Percentiles rank a stretch among this genome's conserved stretches.
Conservation (phyloP, 768 basidiomycete species). For the Russula emetica region DNA sequence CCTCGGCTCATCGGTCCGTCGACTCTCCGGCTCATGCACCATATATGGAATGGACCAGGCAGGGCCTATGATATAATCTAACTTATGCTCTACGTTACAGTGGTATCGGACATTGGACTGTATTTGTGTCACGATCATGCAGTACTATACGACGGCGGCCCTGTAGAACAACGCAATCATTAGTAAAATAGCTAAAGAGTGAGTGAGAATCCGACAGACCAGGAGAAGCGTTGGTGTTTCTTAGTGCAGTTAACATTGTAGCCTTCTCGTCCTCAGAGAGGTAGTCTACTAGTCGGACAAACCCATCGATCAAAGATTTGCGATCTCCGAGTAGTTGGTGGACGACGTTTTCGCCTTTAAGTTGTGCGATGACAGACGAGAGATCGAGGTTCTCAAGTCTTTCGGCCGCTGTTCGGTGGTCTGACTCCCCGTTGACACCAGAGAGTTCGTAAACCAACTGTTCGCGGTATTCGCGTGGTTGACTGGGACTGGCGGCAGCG, state of each 20-base stretch:
- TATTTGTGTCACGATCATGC: constrained; percentile 15
- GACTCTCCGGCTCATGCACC: background rate
- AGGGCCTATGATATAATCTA: constrained; percentile 5
- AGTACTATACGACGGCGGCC: constrained; percentile 40
- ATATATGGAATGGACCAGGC: background rate
- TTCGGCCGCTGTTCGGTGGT: constrained; percentile 56
- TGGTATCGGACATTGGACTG: background rate
- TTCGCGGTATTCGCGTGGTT: constrained; percentile 61
- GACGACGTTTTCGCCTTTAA: constrained; percentile 66
- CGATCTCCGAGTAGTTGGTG: constrained; percentile 68
- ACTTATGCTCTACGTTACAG: constrained; percentile 17
- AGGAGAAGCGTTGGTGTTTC: constrained; percentile 51
- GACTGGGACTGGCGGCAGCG: constrained; percentile 65
- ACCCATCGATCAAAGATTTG: constrained; percentile 69
- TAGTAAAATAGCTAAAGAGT: background rate
- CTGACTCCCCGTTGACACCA: constrained; percentile 47
- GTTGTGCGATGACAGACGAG: constrained; percentile 53
- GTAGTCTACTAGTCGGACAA: constrained; percentile 66
- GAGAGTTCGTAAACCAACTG: constrained; percentile 62
- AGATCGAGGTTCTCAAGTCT: constrained; percentile 70
- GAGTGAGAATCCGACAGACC: constrained; percentile 42
- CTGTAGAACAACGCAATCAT: constrained; percentile 30
- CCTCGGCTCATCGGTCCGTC: background rate
- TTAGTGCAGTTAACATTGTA: constrained; percentile 55
- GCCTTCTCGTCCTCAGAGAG: constrained; percentile 71